Conservation (phyloP, 2,329 filamentous ascomycete species). For the Simplicillium sp. region DNA sequence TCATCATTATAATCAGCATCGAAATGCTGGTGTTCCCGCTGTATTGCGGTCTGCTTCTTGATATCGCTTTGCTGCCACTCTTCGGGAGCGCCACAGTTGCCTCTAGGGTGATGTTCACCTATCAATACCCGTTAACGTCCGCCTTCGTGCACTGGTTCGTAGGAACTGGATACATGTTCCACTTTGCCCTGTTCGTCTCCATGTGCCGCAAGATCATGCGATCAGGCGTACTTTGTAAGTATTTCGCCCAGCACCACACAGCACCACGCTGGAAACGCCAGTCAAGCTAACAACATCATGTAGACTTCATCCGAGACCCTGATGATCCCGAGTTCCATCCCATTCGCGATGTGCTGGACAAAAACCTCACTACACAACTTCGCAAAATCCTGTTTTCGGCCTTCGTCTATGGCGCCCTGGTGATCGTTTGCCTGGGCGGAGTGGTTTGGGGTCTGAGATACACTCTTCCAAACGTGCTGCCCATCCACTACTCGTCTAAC, state of each 20-base stretch:
- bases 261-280: no score
- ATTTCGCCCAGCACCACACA: neutral
- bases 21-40: slow-evolving; percentile 97
- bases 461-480: slow-evolving; percentile 62
- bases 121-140: slow-evolving; percentile 74
- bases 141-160: slow-evolving; percentile 98
- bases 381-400: slow-evolving; percentile 95
- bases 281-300: slow-evolving; percentile 6
- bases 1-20: slow-evolving; percentile 96
- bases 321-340: slow-evolving; percentile 98
- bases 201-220: slow-evolving; percentile 99
- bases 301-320: slow-evolving; percentile 93
- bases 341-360: slow-evolving; percentile 89
- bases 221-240: slow-evolving; percentile 80
- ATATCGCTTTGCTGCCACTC: slow-evolving; percentile 77
- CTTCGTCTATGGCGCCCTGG: slow-evolving; percentile 86
- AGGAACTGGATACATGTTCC: slow-evolving; percentile 99
- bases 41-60: slow-evolving; percentile 87
- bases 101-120: slow-evolving; percentile 70
- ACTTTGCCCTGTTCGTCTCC: slow-evolving; percentile 95
- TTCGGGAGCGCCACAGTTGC: slow-evolving; percentile 73
- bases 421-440: slow-evolving; percentile 86
- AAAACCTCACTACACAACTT: slow-evolving; percentile 83
- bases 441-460: slow-evolving; percentile 86
- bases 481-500: slow-evolving; percentile 88